phyloP scores from a whole-genome alignment of 1,284 basidiomycete species.

The Cutaneotrichosporon cutaneum region DNA sequence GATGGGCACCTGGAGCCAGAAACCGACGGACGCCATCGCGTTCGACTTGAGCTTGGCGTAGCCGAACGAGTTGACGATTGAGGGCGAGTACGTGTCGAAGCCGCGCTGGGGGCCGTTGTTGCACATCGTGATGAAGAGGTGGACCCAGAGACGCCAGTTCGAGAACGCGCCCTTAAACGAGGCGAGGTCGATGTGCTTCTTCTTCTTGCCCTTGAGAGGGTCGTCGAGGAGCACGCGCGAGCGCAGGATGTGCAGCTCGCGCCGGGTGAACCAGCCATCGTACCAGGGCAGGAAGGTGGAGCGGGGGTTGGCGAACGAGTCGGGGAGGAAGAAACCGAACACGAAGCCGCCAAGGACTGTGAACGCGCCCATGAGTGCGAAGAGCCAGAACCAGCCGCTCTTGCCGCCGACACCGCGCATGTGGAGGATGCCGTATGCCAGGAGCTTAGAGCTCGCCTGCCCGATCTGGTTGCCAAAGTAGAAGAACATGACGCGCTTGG shows the following conservation, averaged over 20 bases:
- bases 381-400: constrained; percentile 36
- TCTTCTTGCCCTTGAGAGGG: constrained; percentile 40
- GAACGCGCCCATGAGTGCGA: constrained; percentile 34
- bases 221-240: constrained; percentile 40
- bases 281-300: constrained; percentile 32
- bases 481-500: constrained; percentile 37
- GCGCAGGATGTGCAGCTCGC: constrained; percentile 40
- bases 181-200: constrained; percentile 27
- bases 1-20: constrained; percentile 39
- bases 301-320: constrained; percentile 28
- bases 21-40: constrained; percentile 37
- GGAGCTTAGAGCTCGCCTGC: constrained; percentile 26
- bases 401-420: constrained; percentile 32
- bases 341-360: constrained; percentile 35
- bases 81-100: constrained; percentile 40
- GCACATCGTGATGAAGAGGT: constrained; percentile 37
- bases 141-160: constrained; percentile 35
- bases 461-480: constrained; percentile 37
- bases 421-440: constrained; percentile 37
- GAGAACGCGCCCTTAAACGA: constrained; percentile 29
- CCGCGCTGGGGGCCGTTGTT: constrained; percentile 39
- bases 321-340: constrained; percentile 37
- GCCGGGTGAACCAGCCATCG: constrained; percentile 30
- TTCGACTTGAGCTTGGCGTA: constrained; percentile 33
- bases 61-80: constrained; percentile 40